Base-by-base conservation (phyloP, 1,284 basidiomycete species). In the Apiotrichum gamsii region DNA sequence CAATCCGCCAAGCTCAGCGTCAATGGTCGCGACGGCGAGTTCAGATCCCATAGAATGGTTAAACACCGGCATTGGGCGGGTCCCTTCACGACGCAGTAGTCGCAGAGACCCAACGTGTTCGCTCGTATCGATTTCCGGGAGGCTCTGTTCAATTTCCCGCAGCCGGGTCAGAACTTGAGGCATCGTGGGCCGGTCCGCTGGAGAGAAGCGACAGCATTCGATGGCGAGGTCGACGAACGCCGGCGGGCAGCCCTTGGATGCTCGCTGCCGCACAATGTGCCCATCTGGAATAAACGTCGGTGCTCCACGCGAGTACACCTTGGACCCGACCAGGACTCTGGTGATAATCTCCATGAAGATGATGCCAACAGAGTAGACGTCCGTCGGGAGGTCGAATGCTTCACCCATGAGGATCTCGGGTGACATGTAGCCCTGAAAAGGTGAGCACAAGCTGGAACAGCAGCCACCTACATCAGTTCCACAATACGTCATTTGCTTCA, bases 321-420 rank as follows among this genome's bases (percentile, higher is more conserved):
- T 72, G 51, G 65, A 69, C 56, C 91, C 89, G 0, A 91, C 90
- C 18, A 96, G 77, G 48, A 78, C 81, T n/a, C 91, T 79, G 0
- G 87, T 81, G 1, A 84, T 78, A 58, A 98, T 88, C 74, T 98
- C 94, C 63, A 88, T 87, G 61, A 95, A 85, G 59, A 98, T 94
- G 66, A 98, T 83, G 1, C 93, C 94, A 18, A 96, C 80, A 6
- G 90, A 93, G 70, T 89, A 96, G 18, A 96, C 83, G 65, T 98
- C 94, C 8, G 93, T 94, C 3, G 89, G 84, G 8, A 97, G 80
- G 64, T 89, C 86, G 61, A 97, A 96, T 61, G 90, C 86, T 45
- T 87, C 80, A 16, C 93, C 91, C 13, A 89, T 77, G 8, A 96
- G 76, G 59, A 98, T 95, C 71, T 97, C 94, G 0, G 93, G 94